phyloP scores from a whole-genome alignment of 2,329 filamentous ascomycete species.

The Penicillium rolfsii region DNA sequence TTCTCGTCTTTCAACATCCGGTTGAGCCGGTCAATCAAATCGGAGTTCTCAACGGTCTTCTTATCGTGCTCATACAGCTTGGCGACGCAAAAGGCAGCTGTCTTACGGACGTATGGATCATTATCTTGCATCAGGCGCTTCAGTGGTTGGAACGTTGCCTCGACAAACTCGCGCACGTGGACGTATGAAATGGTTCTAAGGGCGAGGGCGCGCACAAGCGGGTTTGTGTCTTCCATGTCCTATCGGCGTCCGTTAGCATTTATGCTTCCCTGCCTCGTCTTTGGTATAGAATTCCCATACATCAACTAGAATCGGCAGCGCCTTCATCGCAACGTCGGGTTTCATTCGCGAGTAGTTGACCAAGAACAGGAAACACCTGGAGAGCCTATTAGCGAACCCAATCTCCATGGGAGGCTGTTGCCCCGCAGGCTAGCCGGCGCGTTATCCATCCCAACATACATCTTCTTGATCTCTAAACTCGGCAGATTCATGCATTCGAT shows the following conservation, averaged over 20 bases:
- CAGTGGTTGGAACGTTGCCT: conserved; percentile 81
- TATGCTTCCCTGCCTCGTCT: neutral
- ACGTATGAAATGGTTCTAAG: conserved; percentile 96
- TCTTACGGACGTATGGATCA: conserved; percentile 97
- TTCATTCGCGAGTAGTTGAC: conserved; percentile 97
- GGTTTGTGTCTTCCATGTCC: conserved; percentile 94
- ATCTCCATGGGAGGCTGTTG: neutral
- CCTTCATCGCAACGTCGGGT: conserved; percentile 90
- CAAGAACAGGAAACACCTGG: conserved; percentile 93
- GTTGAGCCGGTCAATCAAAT: conserved; percentile 90
- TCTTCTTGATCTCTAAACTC: conserved; percentile 98
- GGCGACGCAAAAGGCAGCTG: conserved; percentile 91
- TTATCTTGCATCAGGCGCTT: conserved; percentile 80
- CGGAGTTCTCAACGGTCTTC: conserved; percentile 83
- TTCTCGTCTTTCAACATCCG: conserved; percentile 91
- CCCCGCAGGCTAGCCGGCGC: neutral
- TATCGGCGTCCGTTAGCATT: conserved; percentile 41
- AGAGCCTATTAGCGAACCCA: conserved; percentile 15
- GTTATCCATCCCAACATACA: conserved; percentile 59
- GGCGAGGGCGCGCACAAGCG: conserved; percentile 86
- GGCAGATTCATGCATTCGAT: conserved; percentile 93
- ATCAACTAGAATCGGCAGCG: conserved; percentile 81
- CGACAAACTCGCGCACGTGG: conserved; percentile 93
- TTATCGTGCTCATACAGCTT: conserved; percentile 98
- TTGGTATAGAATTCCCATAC: conserved; percentile 51